These are phyloP conservation scores for Lophiostoma macrostomum DNA, from an alignment of 495 filamentous ascomycete species.

Conservation along the genomic window DNA sequence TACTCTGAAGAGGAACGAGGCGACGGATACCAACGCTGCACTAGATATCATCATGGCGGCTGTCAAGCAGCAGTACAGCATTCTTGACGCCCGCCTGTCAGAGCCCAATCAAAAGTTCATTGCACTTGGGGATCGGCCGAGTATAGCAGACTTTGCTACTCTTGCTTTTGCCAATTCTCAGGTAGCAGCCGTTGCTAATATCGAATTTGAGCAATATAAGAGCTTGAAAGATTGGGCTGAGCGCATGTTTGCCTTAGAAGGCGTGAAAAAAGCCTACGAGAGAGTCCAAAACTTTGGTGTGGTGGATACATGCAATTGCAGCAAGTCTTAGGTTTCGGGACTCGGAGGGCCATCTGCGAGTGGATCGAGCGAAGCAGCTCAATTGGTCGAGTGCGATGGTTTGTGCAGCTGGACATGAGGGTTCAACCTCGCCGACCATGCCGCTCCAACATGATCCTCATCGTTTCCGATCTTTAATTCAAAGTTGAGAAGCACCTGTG, in stretches of 20 bases:
- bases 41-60: background rate
- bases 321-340: no score
- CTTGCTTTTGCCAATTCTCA: slow-evolving; percentile 15
- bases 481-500: no score
- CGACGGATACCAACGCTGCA: background rate
- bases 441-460: no score
- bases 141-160: slow-evolving; percentile 24
- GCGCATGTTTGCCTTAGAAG: slow-evolving; percentile 9
- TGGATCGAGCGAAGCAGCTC: no score
- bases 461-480: no score
- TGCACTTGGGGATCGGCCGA: slow-evolving; percentile 12
- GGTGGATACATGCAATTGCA: no score
- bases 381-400: no score
- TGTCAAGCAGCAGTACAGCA: slow-evolving; percentile 12
- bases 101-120: slow-evolving; percentile 12
- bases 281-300: no score
- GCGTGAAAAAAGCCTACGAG: no score
- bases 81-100: slow-evolving; percentile 5
- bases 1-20: background rate
- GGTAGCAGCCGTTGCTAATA: slow-evolving; percentile 13
- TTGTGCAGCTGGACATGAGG: no score
- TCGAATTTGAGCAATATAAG: slow-evolving; percentile 9
- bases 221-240: slow-evolving; percentile 16
- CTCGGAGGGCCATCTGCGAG: no score
- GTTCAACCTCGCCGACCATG: no score